Evolutionary conservation across 148 eudicot genomes (phyloP).

Genomic region (Rhododendron molle): DNA sequence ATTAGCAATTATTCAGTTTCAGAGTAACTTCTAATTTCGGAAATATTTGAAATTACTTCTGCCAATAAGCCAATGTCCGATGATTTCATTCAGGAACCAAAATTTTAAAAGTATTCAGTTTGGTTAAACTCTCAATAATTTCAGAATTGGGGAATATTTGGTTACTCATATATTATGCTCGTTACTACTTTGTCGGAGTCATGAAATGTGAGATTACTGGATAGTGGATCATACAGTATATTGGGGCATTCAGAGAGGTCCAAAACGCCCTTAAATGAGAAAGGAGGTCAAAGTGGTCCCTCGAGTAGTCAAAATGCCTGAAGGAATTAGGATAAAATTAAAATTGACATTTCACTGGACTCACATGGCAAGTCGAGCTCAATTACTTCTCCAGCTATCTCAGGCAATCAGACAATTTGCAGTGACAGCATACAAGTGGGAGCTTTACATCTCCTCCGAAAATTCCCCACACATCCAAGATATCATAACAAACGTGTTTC

Average conservation of each 20-base stretch:
- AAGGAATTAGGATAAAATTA: slow-evolving; percentile 12
- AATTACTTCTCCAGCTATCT: slow-evolving; percentile 6
- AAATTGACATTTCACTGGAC: slow-evolving; percentile 8
- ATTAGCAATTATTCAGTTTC: background rate
- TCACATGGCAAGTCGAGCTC: slow-evolving; percentile 17
- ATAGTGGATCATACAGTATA: background rate
- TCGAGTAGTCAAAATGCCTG: slow-evolving; percentile 11
- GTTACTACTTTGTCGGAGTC: background rate
- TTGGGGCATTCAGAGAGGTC: background rate
- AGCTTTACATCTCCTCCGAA: background rate
- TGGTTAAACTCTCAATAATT: background rate
- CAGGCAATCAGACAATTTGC: slow-evolving; percentile 1
- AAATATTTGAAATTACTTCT: background rate
- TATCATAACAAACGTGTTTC: background rate
- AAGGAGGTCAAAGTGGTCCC: slow-evolving; percentile 24
- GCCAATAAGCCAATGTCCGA: background rate
- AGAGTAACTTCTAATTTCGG: background rate
- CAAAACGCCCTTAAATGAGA: background rate
- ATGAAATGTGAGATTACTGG: background rate
- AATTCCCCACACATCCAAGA: background rate
- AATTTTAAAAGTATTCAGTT: background rate
- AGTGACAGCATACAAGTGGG: slow-evolving; percentile 1
- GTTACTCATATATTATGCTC: background rate
- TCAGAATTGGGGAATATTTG: too few relatives aligned
- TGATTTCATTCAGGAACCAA: background rate